Evolutionary conservation across 768 basidiomycete genomes (phyloP), one percentile per base, ranked within the genome.

Genomic region (Tremella mesenterica): DNA sequence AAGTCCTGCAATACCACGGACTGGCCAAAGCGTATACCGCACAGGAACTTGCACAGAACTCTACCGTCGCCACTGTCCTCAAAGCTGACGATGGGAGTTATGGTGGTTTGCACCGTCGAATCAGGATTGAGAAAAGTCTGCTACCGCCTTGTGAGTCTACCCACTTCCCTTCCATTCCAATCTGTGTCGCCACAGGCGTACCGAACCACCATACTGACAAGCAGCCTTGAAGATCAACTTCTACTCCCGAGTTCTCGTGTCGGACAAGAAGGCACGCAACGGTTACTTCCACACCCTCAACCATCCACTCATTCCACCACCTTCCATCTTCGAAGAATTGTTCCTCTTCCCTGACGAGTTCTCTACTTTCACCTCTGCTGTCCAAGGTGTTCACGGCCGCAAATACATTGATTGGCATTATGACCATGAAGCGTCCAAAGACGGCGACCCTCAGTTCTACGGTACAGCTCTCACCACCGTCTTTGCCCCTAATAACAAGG

Each of bases 1-100:
- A 78, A 36, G 76, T 84, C 27, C 69, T 83, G 18, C 74, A 77
- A 20, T 85, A 83, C 69, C 82, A 82, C 65, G 78, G 79, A 41
- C 70, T 85, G 8, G 78, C 79, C 25, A 59, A 68, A 50, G 72
- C 71, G 48, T 71, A 70, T 54, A 70, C 75, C 51, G 65, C 71
- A 1, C 52, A 58, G 13, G 74, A 75, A 12, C 76, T 84, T 18
- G 75, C 76, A 8, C 72, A 76, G 60, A 82, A 83, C 65, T 77
- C 76, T 4, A 85, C 83, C 0, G 78, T 77, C 48, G 74, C 79
- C 7, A 71, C 72, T 20, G 65, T 61, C 14, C 59, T 73, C 34
- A 60, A 63, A 44, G 64, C 72, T 13, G 57, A 64, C 27, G 67
- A 67, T 59, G 72, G 72, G 3, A 60, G 61, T 23, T 69, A 54